These are phyloP conservation scores for Eucalyptus viminalis DNA, from an alignment of 345 rosid species.

Conservation along the genomic window DNA sequence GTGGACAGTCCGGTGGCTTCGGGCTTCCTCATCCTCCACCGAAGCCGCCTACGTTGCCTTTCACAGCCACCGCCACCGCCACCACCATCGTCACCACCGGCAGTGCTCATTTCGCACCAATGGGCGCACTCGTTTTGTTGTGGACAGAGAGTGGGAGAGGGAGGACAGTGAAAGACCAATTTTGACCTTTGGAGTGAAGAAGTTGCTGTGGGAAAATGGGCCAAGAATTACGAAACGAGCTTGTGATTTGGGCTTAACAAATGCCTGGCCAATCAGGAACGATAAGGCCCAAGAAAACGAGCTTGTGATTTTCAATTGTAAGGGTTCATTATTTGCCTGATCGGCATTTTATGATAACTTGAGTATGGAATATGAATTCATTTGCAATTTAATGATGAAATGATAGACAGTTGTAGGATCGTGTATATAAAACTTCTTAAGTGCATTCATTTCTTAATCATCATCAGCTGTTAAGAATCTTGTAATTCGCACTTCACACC, in stretches of 20 bases:
- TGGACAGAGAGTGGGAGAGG: neutral
- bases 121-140: neutral
- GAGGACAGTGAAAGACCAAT: neutral
- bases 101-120: neutral
- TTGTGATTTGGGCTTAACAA: neutral
- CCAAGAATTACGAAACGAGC: neutral
- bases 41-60: conserved; percentile 24
- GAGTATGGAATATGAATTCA: neutral
- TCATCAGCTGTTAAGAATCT: too few species aligned
- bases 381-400: too few species aligned
- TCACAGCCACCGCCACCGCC: conserved; percentile 40
- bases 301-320: neutral
- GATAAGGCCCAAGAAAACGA: neutral
- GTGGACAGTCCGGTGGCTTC: accelerated
- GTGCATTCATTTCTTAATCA: too few species aligned
- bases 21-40: conserved; percentile 33
- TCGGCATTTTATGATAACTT: too few species aligned
- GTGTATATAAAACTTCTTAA: too few species aligned
- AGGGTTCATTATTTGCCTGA: too few species aligned
- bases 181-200: neutral
- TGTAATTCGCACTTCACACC: too few species aligned
- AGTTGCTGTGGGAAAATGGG: neutral
- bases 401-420: too few species aligned
- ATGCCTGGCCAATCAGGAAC: neutral
- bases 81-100: neutral